These are phyloP conservation scores for Huntiella decipiens DNA, from an alignment of 2,329 filamentous ascomycete species.

Conservation along the genomic window DNA sequence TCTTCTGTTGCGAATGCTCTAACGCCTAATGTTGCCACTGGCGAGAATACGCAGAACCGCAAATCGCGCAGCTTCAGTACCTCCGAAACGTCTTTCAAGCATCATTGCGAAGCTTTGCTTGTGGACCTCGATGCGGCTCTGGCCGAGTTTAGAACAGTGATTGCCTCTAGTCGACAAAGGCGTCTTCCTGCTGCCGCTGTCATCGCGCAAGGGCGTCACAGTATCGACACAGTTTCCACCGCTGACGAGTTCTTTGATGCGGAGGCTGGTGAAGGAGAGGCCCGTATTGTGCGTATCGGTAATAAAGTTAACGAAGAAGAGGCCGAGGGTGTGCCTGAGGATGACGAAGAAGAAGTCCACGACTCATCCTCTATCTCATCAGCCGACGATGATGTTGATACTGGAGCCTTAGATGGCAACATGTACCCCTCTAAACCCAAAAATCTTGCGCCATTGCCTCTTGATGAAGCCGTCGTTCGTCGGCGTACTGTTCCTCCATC, in stretches of 20 bases:
- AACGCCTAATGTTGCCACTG: constrained; percentile 15
- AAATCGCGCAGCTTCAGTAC: constrained; percentile 23
- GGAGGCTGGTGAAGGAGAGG: constrained; percentile 40
- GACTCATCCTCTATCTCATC: constrained; percentile 42
- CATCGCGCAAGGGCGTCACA: constrained; percentile 30
- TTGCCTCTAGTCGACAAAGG: constrained; percentile 62
- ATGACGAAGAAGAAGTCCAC: constrained; percentile 30
- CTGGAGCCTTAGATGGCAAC: constrained; percentile 39
- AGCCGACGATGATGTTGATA: constrained; percentile 37
- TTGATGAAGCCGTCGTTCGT: constrained; percentile 44
- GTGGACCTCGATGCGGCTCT: constrained; percentile 72
- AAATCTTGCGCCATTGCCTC: constrained; percentile 56
- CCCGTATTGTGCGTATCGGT: constrained; percentile 55
- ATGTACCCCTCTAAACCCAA: constrained; percentile 64
- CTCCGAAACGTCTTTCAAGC: constrained; percentile 54
- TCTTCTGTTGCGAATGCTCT: constrained; percentile 18
- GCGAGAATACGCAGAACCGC: constrained; percentile 17
- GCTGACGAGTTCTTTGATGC: constrained; percentile 93
- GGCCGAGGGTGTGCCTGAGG: constrained; percentile 26
- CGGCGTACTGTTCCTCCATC: constrained; percentile 53
- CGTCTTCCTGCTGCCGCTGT: constrained; percentile 35
- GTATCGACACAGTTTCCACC: constrained; percentile 61
- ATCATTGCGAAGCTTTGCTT: constrained; percentile 62
- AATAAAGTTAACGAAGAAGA: constrained; percentile 46
- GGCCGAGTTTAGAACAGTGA: constrained; percentile 57